phyloP scores from a whole-genome alignment of 83 land plant genomes.

The Thuja plicata region DNA sequence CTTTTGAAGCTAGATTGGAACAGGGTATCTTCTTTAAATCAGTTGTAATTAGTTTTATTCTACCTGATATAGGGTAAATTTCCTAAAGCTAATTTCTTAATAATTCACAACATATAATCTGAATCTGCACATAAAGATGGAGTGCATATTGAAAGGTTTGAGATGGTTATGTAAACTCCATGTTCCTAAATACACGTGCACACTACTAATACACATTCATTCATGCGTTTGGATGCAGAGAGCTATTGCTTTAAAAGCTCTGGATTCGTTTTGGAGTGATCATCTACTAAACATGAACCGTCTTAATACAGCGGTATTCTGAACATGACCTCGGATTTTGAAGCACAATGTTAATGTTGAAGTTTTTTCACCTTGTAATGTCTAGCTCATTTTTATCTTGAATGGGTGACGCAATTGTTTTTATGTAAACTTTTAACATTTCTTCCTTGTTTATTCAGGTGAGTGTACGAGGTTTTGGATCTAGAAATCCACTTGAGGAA shows the following conservation, averaged over 20 bases:
- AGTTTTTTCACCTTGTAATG: not conserved
- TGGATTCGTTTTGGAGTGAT: slow-evolving; percentile 87
- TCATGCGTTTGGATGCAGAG: slow-evolving; percentile 37
- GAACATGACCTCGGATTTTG: not conserved
- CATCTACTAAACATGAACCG: slow-evolving; percentile 95
- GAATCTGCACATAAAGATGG: not conserved
- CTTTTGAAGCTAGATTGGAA: not conserved
- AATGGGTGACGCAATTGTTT: not conserved
- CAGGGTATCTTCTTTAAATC: not conserved
- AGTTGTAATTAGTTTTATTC: not conserved
- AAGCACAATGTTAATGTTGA: not conserved
- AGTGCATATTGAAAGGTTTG: not conserved
- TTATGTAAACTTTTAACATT: not conserved
- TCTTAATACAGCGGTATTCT: slow-evolving; percentile 76
- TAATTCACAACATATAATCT: not conserved
- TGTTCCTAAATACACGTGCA: not conserved
- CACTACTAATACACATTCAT: not conserved
- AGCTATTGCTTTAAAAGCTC: slow-evolving; percentile 63
- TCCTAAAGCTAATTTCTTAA: not conserved
- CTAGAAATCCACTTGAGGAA: slow-evolving; percentile 94
- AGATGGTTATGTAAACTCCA: not conserved
- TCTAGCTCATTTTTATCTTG: not conserved
- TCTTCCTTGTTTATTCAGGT: slow-evolving; percentile 46
- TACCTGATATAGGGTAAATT: not conserved
- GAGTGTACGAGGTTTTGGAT: slow-evolving; percentile 89